Conservation (phyloP, 2,329 filamentous ascomycete species). For the Dothideomycetes sp. region DNA sequence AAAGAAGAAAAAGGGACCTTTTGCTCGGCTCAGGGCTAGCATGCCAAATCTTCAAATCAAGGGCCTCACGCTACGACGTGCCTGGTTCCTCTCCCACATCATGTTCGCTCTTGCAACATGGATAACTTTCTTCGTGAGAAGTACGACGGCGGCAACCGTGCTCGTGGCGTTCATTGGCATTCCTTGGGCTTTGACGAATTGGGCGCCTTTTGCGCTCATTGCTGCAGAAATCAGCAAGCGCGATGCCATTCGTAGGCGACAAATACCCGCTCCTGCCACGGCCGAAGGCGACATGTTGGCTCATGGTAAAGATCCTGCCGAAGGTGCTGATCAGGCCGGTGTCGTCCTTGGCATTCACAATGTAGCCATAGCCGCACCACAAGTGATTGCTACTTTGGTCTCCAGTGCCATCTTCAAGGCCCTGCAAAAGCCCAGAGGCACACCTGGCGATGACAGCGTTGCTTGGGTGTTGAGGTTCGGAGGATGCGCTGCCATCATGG, state of each 20-base stretch:
- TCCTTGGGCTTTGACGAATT: constrained; percentile 84
- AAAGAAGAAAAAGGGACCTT: constrained; percentile 5
- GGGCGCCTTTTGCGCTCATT: constrained; percentile 93
- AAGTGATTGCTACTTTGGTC: constrained; percentile 78
- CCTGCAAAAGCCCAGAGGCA: constrained; percentile 77
- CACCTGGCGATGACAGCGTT: constrained; percentile 76
- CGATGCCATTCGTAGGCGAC: constrained; percentile 52
- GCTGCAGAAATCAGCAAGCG: constrained; percentile 81
- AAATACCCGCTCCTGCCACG: constrained; percentile 24
- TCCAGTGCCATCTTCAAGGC: constrained; percentile 76
- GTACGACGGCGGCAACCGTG: constrained; percentile 59
- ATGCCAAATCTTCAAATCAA: constrained; percentile 52
- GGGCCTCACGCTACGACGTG: constrained; percentile 73
- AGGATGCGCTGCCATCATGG: constrained; percentile 64
- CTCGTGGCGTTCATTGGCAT: constrained; percentile 76
- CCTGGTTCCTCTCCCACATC: constrained; percentile 79
- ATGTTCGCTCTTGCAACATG: constrained; percentile 75
- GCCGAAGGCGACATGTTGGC: constrained; percentile 29
- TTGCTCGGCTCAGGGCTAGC: constrained; percentile 7
- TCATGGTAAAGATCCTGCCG: constrained; percentile 41
- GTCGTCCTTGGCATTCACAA: constrained; percentile 94
- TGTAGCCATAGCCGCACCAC: constrained; percentile 82
- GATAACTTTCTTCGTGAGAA: constrained; percentile 66
- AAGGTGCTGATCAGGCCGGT: constrained; percentile 62
- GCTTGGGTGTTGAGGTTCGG: constrained; percentile 78